Base-by-base conservation (phyloP, 2,329 filamentous ascomycete genomes). In the Aspergillus chevalieri region DNA sequence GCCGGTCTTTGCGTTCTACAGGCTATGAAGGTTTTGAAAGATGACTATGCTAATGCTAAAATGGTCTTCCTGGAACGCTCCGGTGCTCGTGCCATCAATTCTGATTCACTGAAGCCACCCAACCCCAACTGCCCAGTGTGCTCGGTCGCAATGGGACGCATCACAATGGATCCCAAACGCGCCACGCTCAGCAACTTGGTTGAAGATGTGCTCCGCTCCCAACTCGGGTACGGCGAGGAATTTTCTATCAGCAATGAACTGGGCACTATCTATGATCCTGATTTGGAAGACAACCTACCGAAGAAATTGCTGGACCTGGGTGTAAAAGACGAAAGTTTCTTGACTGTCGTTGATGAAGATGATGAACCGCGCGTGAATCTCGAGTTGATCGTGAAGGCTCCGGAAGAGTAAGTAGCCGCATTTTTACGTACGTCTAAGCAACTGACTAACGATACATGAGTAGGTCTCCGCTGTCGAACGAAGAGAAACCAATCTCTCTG, bases 1-100 rank as follows among this genome's bases (percentile, higher is more conserved):
- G 93, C 93, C 14, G 87, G 89, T 10, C 79, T 98, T 8, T 97
- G 91, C 64, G 90, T 97, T 6, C 74, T 98, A 22, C 86, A 97
- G 67, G 85, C 91, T 0, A 93, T 94, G 76, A 97, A 96, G 68
- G 85, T 97, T 21, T 74, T 98, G 50, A 85, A 78, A 62, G 81
- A 83, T 17, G 82, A 91, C 44, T 85, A 85, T 51, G 72, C 77
- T 30, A 81, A 83, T 58, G 84, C 85, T 0, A 91, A 86, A 66
- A 92, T 93, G 79, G 85, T 95, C 10, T 96, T 95, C 68, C 76
- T 96, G 44, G 88, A 88, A 48, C 83, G 76, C 50, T 81, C 75
- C 24, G 78, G 77, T 3, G 80, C 81, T 47, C 78, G 81, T 24
- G 76, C 79, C 10, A 75, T 85, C 52, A 79, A 78, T 38, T 76